phyloP scores from a whole-genome alignment of 805 yeast genomes.

The Myxozyma neotropica region DNA sequence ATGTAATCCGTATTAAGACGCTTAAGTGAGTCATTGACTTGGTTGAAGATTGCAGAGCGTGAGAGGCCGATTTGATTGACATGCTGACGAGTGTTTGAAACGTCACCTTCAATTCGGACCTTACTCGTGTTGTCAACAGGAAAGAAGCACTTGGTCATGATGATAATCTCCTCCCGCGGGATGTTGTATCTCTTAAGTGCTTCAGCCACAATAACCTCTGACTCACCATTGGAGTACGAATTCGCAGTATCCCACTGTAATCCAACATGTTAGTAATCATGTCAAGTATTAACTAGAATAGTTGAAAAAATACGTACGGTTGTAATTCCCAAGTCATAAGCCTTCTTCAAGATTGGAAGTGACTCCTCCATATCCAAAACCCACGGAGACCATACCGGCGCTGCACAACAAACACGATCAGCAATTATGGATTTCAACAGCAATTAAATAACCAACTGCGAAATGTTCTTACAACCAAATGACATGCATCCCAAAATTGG shows the following conservation, averaged over 20 bases:
- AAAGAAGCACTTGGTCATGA: conserved; percentile 50
- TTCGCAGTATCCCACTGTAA: conserved; percentile 49
- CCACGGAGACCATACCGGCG: conserved; percentile 33
- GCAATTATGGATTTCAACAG: background rate
- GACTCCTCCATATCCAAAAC: conserved; percentile 25
- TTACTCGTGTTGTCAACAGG: conserved; percentile 33
- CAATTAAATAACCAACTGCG: too few relatives aligned
- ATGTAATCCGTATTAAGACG: conserved; percentile 57
- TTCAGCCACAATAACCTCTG: conserved; percentile 53
- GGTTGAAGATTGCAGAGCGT: conserved; percentile 53
- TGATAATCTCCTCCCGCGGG: conserved; percentile 56
- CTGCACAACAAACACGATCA: background rate
- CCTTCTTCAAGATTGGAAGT: conserved; percentile 29
- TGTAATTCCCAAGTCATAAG: conserved; percentile 46
- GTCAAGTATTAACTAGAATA: background rate
- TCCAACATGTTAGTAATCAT: too few relatives aligned
- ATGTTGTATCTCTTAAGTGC: conserved; percentile 56
- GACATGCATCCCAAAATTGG: conserved; percentile 34
- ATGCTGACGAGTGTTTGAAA: conserved; percentile 41
- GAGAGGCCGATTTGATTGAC: conserved; percentile 54
- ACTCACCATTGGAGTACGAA: conserved; percentile 49
- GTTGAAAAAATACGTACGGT: too few relatives aligned
- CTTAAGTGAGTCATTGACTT: conserved; percentile 46
- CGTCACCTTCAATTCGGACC: conserved; percentile 24
- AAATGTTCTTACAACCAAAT: conserved; percentile 27